Evolutionary conservation across 2,329 filamentous ascomycete species (phyloP).

Genomic region (Ophiocordyceps camponoti-rufipedis): DNA sequence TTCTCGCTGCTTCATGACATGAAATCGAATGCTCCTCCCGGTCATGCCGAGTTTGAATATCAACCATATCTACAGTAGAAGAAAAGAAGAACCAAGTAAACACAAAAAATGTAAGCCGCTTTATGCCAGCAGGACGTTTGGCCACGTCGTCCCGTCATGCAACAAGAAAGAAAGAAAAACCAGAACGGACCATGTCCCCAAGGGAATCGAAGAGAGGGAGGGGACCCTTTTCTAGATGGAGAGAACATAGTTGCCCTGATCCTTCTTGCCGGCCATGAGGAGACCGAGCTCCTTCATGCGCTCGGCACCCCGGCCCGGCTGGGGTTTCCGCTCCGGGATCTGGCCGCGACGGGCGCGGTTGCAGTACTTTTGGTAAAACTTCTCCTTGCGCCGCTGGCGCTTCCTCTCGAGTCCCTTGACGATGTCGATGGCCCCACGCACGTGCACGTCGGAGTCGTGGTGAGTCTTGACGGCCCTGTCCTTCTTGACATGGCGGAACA

Average conservation of each 20-base stretch:
- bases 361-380: conserved; percentile 78
- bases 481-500: conserved; percentile 39
- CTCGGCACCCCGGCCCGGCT: conserved; percentile 75
- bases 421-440: conserved; percentile 91
- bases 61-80: conserved; percentile 1
- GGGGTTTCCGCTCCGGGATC: conserved; percentile 43
- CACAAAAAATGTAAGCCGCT: conserved; percentile 2
- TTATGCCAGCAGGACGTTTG: neutral
- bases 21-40: conserved; percentile 8
- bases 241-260: conserved; percentile 58
- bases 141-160: conserved; percentile 2
- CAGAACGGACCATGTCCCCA: neutral
- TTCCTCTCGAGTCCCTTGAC: conserved; percentile 93
- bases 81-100: neutral
- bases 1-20: too few species aligned
- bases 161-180: neutral
- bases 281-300: conserved; percentile 72
- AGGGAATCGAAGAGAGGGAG: neutral
- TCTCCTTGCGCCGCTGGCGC: conserved; percentile 80
- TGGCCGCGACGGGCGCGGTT: conserved; percentile 59
- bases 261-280: conserved; percentile 65
- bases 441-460: conserved; percentile 36
- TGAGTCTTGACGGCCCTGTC: conserved; percentile 16
- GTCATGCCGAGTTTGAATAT: conserved; percentile 1
- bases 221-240: conserved; percentile 34